phyloP scores from a whole-genome alignment of 2,329 filamentous ascomycete genomes.

The Sporothrix sp. region DNA sequence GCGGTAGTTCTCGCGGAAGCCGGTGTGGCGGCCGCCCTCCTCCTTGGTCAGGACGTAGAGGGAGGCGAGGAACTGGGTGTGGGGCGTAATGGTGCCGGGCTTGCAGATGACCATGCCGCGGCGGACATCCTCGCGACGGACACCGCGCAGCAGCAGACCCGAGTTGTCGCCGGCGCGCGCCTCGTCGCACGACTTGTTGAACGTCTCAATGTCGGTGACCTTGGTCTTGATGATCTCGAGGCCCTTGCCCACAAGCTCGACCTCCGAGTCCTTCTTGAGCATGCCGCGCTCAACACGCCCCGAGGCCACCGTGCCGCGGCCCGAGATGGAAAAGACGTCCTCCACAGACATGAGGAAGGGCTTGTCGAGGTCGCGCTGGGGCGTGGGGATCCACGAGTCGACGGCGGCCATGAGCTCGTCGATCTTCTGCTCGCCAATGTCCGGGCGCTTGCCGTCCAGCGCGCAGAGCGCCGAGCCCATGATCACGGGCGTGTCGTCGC shows the following conservation, averaged over 20 bases:
- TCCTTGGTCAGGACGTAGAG: slow-evolving; percentile 97
- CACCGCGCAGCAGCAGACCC: slow-evolving; percentile 86
- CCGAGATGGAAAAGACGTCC: slow-evolving; percentile 81
- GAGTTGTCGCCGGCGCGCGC: slow-evolving; percentile 97
- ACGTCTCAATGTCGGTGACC: slow-evolving; percentile 98
- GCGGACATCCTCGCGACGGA: slow-evolving; percentile 88
- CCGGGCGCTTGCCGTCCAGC: slow-evolving; percentile 73
- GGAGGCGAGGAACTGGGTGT: slow-evolving; percentile 86
- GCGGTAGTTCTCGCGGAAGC: slow-evolving; percentile 92
- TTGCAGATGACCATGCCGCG: slow-evolving; percentile 91
- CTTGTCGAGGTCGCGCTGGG: slow-evolving; percentile 88
- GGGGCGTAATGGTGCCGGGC: slow-evolving; percentile 74
- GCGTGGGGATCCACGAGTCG: slow-evolving; percentile 93
- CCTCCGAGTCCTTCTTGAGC: slow-evolving; percentile 86
- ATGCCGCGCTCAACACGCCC: slow-evolving; percentile 94
- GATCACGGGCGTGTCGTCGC: slow-evolving; percentile 93
- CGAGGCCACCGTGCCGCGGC: slow-evolving; percentile 92
- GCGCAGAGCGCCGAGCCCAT: slow-evolving; percentile 95
- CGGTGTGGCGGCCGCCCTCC: slow-evolving; percentile 93
- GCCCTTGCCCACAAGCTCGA: slow-evolving; percentile 89
- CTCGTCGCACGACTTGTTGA: slow-evolving; percentile 99
- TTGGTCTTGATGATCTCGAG: slow-evolving; percentile 85
- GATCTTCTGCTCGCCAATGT: slow-evolving; percentile 81
- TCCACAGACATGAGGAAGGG: slow-evolving; percentile 99
- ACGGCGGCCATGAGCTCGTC: slow-evolving; percentile 85